Percentiles rank a stretch among this genome's conserved stretches.
Evolutionary conservation across 345 rosid species (phyloP).

Genomic region (Reutealis trisperma): DNA sequence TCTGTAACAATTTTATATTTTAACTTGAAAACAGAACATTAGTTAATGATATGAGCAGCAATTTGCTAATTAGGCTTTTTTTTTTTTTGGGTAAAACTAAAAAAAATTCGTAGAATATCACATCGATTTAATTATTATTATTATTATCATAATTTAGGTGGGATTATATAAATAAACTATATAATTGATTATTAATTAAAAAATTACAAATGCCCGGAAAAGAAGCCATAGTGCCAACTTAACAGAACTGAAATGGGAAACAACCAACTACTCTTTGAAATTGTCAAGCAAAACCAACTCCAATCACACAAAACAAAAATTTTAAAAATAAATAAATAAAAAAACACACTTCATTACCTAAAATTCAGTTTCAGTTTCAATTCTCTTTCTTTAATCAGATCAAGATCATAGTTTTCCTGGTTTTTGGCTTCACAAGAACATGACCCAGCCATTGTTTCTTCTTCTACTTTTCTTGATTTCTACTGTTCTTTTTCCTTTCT

Average conservation of each 20-base stretch:
- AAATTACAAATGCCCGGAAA: slow-evolving; percentile 14
- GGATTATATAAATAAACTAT: too few species aligned
- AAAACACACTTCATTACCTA: too few species aligned
- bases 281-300: slow-evolving; percentile 34
- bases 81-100: too few species aligned
- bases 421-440: slow-evolving; percentile 41
- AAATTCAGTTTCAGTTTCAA: not conserved
- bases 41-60: too few species aligned
- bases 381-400: not conserved
- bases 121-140: too few species aligned
- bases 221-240: not conserved
- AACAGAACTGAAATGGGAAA: slow-evolving; percentile 21
- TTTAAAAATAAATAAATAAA: too few species aligned
- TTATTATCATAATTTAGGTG: too few species aligned
- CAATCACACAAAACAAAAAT: slow-evolving; percentile 13
- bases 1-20: too few species aligned
- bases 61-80: too few species aligned
- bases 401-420: not conserved
- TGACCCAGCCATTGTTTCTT: slow-evolving; percentile 37
- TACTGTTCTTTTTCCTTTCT: slow-evolving; percentile 27
- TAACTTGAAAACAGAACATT: too few species aligned
- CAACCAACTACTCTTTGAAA: slow-evolving; percentile 40
- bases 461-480: slow-evolving; percentile 6
- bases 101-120: too few species aligned
- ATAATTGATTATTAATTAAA: not conserved